A percentile compares a stretch with the other conserved stretches of the same genome.
These are phyloP conservation scores for Blastocystis sp. DNA, from an alignment of 352 stramenopile species.

Conservation along the genomic window DNA sequence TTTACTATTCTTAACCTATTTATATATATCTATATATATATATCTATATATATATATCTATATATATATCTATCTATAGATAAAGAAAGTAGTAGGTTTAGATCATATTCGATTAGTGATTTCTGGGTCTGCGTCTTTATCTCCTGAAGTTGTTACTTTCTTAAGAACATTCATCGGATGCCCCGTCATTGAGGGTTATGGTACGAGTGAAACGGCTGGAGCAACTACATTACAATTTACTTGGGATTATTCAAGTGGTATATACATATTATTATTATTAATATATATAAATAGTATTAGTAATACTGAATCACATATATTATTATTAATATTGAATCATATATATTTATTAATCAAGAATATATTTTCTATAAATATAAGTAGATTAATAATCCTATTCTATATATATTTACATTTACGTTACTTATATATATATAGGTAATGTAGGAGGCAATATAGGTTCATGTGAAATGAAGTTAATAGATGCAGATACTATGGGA, in stretches of 20 bases:
- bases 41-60: too few species aligned
- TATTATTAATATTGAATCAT: too few species aligned
- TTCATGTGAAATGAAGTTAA: conserved; percentile 46
- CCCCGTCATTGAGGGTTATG: conserved; percentile 16
- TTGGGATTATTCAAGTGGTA: conserved; percentile 38
- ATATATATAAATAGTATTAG: too few species aligned
- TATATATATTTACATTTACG: conserved; percentile 66
- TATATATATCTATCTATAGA: not conserved
- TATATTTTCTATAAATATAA: too few species aligned
- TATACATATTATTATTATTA: too few species aligned
- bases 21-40: too few species aligned
- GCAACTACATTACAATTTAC: conserved; percentile 1
- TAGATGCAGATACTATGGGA: conserved; percentile 56
- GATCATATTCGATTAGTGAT: conserved; percentile 1
- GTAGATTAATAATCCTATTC: too few species aligned
- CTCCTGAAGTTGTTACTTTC: conserved; percentile 9
- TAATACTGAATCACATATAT: too few species aligned
- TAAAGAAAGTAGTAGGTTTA: conserved; percentile 10
- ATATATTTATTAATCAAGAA: too few species aligned
- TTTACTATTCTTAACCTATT: too few species aligned
- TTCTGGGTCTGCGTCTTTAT: conserved; percentile 14
- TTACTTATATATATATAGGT: conserved; percentile 59
- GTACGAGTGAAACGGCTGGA: conserved; percentile 7
- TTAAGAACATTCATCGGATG: conserved; percentile 7
- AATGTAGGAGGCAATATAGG: conserved; percentile 3